Conservation (phyloP, 495 filamentous ascomycete species). For the Bacidia rubella region DNA sequence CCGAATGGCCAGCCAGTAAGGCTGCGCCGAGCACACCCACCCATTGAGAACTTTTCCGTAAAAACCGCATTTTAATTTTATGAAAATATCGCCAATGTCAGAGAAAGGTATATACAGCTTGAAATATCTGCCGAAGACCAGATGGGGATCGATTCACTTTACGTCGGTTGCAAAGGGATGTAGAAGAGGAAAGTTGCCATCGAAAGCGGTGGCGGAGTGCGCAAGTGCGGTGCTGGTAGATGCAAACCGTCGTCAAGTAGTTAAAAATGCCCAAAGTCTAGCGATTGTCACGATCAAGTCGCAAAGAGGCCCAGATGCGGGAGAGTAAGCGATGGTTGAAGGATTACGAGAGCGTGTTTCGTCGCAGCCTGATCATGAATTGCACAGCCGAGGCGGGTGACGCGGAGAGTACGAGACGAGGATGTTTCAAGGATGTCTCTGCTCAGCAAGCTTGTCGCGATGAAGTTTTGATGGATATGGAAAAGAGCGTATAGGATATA, state of each 20-base stretch:
- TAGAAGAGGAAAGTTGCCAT: neutral
- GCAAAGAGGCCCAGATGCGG: neutral
- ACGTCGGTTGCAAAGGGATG: neutral
- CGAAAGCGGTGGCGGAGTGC: neutral
- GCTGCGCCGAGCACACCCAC: constrained; percentile 8
- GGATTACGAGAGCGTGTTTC: neutral
- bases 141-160: neutral
- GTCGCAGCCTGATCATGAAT: neutral
- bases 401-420: neutral
- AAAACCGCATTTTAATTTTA: constrained; percentile 9
- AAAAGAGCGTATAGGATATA: neutral
- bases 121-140: too few relatives aligned
- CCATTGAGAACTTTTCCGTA: neutral
- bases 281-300: neutral
- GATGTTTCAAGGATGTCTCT: neutral
- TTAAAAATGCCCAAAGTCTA: neutral
- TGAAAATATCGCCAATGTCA: neutral
- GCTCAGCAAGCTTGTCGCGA: neutral
- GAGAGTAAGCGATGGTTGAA: neutral
- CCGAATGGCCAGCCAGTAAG: constrained; percentile 7
- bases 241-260: neutral
- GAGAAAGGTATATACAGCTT: too few relatives aligned
- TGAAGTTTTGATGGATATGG: neutral
- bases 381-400: neutral
- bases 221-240: neutral